phyloP scores from a whole-genome alignment of 352 stramenopile genomes.

The Globisporangium recalcitrans region DNA sequence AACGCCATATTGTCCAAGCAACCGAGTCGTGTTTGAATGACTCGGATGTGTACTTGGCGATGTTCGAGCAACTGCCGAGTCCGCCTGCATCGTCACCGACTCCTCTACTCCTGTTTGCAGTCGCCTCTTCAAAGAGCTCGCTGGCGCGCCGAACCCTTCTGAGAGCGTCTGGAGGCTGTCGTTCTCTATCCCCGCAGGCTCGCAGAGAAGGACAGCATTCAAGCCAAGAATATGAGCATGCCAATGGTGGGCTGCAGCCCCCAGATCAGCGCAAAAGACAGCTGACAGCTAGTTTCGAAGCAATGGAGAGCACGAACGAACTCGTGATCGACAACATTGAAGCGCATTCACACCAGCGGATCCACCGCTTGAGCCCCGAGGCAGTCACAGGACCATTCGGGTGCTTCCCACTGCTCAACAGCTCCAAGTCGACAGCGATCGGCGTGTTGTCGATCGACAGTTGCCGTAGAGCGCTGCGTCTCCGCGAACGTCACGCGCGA shows the following conservation, averaged over 20 bases:
- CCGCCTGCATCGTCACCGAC: slow-evolving; percentile 20
- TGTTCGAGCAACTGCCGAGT: slow-evolving; percentile 52
- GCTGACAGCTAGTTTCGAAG: slow-evolving; percentile 30
- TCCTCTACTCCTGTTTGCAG: slow-evolving; percentile 42
- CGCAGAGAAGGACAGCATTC: neutral
- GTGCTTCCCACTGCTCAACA: slow-evolving; percentile 41
- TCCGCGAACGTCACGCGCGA: slow-evolving; percentile 38
- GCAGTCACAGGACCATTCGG: slow-evolving; percentile 38
- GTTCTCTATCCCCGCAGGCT: neutral
- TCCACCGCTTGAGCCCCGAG: slow-evolving; percentile 23
- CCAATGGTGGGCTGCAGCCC: neutral
- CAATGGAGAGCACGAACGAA: slow-evolving; percentile 22
- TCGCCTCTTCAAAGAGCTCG: slow-evolving; percentile 38
- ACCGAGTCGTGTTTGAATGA: slow-evolving; percentile 55
- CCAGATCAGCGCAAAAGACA: neutral
- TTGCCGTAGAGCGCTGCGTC: slow-evolving; percentile 39
- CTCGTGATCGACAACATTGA: slow-evolving; percentile 38
- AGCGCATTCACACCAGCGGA: slow-evolving; percentile 3
- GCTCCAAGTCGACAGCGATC: slow-evolving; percentile 16
- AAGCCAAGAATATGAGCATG: neutral
- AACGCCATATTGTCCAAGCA: slow-evolving; percentile 50
- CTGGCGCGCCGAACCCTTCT: slow-evolving; percentile 39
- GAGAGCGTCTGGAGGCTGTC: slow-evolving; percentile 1
- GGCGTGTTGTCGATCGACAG: slow-evolving; percentile 57
- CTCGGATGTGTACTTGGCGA: slow-evolving; percentile 66